These are phyloP conservation scores for Cladosporium sp. DNA, from an alignment of 2,329 filamentous ascomycete genomes.

Conservation along the genomic window DNA sequence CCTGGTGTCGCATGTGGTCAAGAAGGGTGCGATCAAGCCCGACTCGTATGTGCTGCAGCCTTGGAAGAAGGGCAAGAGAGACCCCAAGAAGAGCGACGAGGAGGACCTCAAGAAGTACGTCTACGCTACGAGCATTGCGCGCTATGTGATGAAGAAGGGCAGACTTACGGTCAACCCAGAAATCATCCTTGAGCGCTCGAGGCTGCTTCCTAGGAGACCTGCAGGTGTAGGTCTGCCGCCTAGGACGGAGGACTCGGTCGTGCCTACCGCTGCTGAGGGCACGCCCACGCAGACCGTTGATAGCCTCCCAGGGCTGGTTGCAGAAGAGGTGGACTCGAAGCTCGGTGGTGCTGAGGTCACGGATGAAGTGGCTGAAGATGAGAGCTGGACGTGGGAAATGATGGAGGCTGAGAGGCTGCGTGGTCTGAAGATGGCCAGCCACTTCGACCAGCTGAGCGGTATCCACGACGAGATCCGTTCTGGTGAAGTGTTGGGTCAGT, in stretches of 20 bases:
- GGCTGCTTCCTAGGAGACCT: conserved; percentile 72
- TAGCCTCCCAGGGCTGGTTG: conserved; percentile 27
- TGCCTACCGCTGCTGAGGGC: conserved; percentile 19
- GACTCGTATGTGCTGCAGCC: conserved; percentile 17
- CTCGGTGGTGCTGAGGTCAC: conserved; percentile 19
- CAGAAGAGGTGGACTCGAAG: conserved; percentile 31
- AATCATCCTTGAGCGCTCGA: conserved; percentile 68
- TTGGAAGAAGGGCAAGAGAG: conserved; percentile 36
- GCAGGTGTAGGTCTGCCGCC: conserved; percentile 50
- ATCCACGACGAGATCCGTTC: conserved; percentile 54
- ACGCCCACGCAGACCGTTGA: conserved; percentile 27
- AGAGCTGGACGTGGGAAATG: conserved; percentile 60
- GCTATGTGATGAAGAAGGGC: conserved; percentile 54
- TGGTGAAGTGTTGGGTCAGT: conserved; percentile 36
- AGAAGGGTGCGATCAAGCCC: conserved; percentile 43
- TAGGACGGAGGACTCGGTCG: conserved; percentile 25
- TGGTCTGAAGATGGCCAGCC: conserved; percentile 56
- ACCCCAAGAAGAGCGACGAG: conserved; percentile 28
- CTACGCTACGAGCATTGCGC: conserved; percentile 51
- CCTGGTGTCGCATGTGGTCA: conserved; percentile 34
- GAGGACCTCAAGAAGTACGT: conserved; percentile 45
- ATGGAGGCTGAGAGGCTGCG: conserved; percentile 59
- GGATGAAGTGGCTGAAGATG: conserved; percentile 26
- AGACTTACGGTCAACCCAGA: conserved; percentile 83
- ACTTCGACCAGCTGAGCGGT: conserved; percentile 56